Evolutionary conservation across 2,329 filamentous ascomycete species (phyloP).

Genomic region (Aspergillus intermedius): DNA sequence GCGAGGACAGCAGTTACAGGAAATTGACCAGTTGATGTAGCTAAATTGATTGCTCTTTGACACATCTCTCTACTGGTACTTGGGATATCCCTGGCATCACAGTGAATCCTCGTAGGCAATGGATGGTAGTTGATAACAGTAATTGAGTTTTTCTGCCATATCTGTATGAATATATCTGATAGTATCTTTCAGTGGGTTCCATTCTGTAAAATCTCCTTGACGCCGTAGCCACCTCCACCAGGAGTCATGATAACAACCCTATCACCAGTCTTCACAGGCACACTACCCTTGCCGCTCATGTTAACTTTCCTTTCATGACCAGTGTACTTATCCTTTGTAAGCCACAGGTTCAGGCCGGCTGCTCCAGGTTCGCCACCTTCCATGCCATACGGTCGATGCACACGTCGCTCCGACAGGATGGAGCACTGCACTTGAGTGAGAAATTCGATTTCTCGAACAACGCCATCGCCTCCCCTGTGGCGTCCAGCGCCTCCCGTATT

Average conservation of each 20-base stretch:
- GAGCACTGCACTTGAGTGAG: conserved; percentile 71
- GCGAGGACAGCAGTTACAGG: too few species aligned
- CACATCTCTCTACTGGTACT: too few species aligned
- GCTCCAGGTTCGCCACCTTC: conserved; percentile 72
- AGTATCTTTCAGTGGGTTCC: too few species aligned
- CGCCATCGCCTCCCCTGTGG: conserved; percentile 67
- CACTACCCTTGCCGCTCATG: conserved; percentile 58
- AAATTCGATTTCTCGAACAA: conserved; percentile 78
- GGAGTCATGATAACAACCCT: conserved; percentile 57
- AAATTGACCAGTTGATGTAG: too few species aligned
- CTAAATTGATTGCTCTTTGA: too few species aligned
- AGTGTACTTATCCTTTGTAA: conserved; percentile 60
- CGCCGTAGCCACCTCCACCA: conserved; percentile 42
- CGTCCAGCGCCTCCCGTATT: conserved; percentile 62
- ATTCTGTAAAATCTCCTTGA: too few species aligned
- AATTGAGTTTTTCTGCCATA: too few species aligned
- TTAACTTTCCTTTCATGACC: conserved; percentile 50
- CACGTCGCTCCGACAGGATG: conserved; percentile 69
- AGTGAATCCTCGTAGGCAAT: too few species aligned
- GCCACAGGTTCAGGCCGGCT: conserved; percentile 82
- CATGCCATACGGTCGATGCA: conserved; percentile 74
- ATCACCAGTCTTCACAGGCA: conserved; percentile 53
- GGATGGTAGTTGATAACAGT: too few species aligned
- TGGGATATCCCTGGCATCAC: too few species aligned
- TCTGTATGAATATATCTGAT: too few species aligned